These are phyloP conservation scores for Endoconidiophora polonica DNA, from an alignment of 2,329 filamentous ascomycete genomes.

Conservation along the genomic window DNA sequence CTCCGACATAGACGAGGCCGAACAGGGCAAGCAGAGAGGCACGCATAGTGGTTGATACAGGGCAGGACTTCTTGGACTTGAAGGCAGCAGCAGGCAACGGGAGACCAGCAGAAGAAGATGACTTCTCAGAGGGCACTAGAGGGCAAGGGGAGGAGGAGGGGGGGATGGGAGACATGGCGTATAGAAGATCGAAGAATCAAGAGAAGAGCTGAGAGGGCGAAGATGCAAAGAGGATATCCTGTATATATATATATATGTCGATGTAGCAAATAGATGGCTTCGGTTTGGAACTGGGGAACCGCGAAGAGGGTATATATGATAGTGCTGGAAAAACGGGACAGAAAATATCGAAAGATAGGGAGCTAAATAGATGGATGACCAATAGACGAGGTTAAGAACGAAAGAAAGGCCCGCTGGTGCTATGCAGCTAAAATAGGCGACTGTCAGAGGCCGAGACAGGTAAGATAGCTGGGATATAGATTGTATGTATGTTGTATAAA, in stretches of 20 bases:
- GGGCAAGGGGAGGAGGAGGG: no score
- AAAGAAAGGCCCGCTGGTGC: no score
- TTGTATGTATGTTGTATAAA: neutral
- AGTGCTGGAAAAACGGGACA: neutral
- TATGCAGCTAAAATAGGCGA: no score
- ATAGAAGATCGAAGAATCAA: neutral
- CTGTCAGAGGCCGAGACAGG: neutral
- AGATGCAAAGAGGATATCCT: neutral
- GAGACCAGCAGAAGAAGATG: constrained; percentile 4
- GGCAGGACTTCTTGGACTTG: constrained; percentile 3
- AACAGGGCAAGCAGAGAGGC: constrained; percentile 6
- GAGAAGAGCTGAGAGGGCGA: neutral
- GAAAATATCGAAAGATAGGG: neutral
- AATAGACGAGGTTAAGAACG: no score
- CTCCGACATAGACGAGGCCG: constrained; percentile 6
- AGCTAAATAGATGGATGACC: neutral
- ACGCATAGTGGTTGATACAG: constrained; percentile 6
- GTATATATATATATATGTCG: neutral
- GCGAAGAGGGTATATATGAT: neutral
- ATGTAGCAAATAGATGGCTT: neutral
- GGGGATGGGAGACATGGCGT: constrained; percentile 1
- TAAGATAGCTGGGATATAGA: neutral
- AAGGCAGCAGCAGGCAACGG: constrained; percentile 5
- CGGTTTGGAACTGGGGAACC: neutral
- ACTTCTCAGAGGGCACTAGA: constrained; percentile 6